phyloP scores from a whole-genome alignment of 2,329 filamentous ascomycete species.

The Hymenotorrendiella dingleyae region DNA sequence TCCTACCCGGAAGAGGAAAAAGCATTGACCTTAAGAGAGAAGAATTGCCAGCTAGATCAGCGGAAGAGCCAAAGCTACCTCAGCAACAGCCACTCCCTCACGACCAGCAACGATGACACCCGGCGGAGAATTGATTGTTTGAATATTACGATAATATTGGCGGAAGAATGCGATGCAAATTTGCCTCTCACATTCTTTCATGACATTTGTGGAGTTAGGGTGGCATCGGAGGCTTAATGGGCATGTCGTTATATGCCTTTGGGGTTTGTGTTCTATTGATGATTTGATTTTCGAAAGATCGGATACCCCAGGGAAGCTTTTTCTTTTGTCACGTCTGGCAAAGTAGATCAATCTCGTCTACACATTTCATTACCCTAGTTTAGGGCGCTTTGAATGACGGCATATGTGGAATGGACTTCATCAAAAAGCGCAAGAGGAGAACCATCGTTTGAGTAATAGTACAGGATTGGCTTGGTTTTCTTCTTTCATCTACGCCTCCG shows the following conservation, averaged over 20 bases:
- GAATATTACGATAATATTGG: slow-evolving; percentile 4
- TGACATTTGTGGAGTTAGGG: slow-evolving; percentile 5
- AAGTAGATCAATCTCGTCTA: not conserved
- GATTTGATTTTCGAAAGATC: slow-evolving; percentile 19
- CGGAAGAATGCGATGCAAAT: not conserved
- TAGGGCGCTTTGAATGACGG: not conserved
- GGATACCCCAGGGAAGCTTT: slow-evolving; percentile 22
- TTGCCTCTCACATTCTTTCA: not conserved
- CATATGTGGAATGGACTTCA: no score
- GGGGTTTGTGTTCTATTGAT: slow-evolving; percentile 7
- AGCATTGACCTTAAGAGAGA: slow-evolving; percentile 26
- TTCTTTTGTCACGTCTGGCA: slow-evolving; percentile 4
- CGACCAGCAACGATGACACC: slow-evolving; percentile 9
- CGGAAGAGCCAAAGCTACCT: slow-evolving; percentile 11
- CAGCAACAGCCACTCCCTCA: not conserved
- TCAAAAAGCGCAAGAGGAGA: no score
- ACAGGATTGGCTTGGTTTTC: no score
- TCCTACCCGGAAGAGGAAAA: slow-evolving; percentile 20
- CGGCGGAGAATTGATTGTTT: not conserved
- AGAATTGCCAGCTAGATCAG: slow-evolving; percentile 15
- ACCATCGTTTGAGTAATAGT: no score
- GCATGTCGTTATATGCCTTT: slow-evolving; percentile 3
- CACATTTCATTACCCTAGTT: not conserved
- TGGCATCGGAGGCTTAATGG: slow-evolving; percentile 3
- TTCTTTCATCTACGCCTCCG: no score